phyloP scores from a whole-genome alignment of 2,329 filamentous ascomycete genomes.

The Ramularia collo-cygni region DNA sequence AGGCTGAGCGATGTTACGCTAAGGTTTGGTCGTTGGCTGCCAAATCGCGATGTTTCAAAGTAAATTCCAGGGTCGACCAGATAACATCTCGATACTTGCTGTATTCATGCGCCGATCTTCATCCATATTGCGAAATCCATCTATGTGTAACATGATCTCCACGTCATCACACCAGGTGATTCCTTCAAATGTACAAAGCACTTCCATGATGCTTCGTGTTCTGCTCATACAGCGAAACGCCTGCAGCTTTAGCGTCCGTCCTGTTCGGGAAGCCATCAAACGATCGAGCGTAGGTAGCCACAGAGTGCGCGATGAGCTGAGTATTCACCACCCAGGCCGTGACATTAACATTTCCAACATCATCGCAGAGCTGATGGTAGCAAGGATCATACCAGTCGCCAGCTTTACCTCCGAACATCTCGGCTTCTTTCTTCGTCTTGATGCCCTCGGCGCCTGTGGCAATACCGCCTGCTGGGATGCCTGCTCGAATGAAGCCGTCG shows the following conservation, averaged over 20 bases:
- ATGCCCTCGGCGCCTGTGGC: constrained; percentile 50
- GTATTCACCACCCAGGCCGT: constrained; percentile 50
- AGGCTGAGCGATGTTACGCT: no score
- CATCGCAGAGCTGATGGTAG: constrained; percentile 34
- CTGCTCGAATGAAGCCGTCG: constrained; percentile 15
- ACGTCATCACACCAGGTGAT: background rate
- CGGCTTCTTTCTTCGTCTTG: constrained; percentile 62
- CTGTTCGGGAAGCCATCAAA: constrained; percentile 51
- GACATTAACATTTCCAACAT: constrained; percentile 41
- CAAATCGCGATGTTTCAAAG: no score
- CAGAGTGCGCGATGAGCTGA: constrained; percentile 60
- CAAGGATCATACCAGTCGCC: constrained; percentile 33
- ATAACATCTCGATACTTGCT: no score
- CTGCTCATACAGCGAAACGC: constrained; percentile 7
- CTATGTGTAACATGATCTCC: no score
- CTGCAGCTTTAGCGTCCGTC: constrained; percentile 3
- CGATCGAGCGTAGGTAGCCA: constrained; percentile 62
- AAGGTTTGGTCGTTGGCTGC: no score
- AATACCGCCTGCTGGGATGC: constrained; percentile 16
- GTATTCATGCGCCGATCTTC: no score
- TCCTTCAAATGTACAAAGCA: constrained; percentile 13
- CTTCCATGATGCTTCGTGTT: constrained; percentile 17
- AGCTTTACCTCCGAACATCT: constrained; percentile 60
- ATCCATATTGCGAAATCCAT: no score
- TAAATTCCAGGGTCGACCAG: no score